Evolutionary conservation across 2,329 filamentous ascomycete species (phyloP).

Genomic region (Fusarium sp.): DNA sequence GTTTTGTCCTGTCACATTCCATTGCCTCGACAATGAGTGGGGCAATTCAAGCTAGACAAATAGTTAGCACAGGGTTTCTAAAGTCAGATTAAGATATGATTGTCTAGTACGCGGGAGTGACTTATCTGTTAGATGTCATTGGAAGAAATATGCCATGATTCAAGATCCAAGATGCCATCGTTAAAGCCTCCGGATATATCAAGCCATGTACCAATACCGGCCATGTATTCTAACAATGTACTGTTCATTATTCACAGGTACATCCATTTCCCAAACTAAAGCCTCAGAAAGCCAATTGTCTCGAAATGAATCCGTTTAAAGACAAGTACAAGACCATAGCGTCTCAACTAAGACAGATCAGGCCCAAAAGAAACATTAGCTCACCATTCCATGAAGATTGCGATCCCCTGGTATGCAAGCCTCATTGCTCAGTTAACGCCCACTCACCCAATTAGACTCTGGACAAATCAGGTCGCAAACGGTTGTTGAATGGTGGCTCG

Average conservation of each 20-base stretch:
- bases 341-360: background rate
- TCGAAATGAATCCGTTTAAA: background rate
- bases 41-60: background rate
- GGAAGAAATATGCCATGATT: no score
- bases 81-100: no score
- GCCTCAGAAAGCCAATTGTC: background rate
- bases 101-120: no score
- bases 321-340: slow-evolving; percentile 19
- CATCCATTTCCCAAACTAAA: background rate
- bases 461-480: background rate
- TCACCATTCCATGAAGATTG: slow-evolving; percentile 3
- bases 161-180: no score
- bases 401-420: background rate
- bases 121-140: no score
- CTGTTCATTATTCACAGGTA: no score
- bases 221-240: background rate
- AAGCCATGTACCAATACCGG: background rate
- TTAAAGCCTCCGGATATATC: background rate
- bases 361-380: background rate
- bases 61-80: background rate
- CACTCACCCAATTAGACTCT: background rate
- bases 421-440: slow-evolving; percentile 4
- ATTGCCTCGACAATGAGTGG: background rate
- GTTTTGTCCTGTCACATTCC: background rate
- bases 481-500: background rate